Percentiles rank a stretch among this genome's conserved stretches.
Conservation (phyloP, 2,329 filamentous ascomycete species). For the Dendrostoma leiphaemia region DNA sequence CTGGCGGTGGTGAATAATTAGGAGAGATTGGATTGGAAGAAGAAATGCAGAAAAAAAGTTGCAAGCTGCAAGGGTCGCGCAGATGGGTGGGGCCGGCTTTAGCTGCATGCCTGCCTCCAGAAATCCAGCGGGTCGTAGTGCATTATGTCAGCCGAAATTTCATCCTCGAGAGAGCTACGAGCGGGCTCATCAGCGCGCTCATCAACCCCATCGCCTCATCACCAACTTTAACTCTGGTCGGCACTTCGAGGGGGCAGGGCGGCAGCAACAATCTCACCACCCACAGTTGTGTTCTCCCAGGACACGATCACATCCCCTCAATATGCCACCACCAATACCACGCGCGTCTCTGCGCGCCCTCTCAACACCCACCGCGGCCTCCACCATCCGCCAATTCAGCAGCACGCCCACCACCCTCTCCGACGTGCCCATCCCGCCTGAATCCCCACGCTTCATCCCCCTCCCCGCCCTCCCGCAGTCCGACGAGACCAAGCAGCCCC, state of each 20-base stretch:
- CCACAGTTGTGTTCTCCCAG: neutral
- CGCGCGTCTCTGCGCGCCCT: slow-evolving; percentile 24
- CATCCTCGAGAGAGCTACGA: too few relatives aligned
- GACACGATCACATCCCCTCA: neutral
- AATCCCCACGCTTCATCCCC: slow-evolving; percentile 85
- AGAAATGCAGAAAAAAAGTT: slow-evolving; percentile 12
- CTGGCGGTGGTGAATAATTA: slow-evolving; percentile 15
- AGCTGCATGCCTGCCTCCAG: neutral
- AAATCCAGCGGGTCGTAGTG: neutral
- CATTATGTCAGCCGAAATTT: slow-evolving; percentile 2
- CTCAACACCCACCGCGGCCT: slow-evolving; percentile 4
- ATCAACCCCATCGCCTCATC: slow-evolving; percentile 1
- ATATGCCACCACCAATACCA: slow-evolving; percentile 19
- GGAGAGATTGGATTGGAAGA: slow-evolving; percentile 16
- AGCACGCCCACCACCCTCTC: slow-evolving; percentile 29
- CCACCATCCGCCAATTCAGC: slow-evolving; percentile 22
- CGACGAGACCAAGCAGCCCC: slow-evolving; percentile 43
- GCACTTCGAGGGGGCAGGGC: slow-evolving; percentile 6
- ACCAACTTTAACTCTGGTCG: neutral
- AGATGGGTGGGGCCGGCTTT: slow-evolving; percentile 4
- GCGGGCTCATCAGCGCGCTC: too few relatives aligned
- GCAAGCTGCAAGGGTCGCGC: slow-evolving; percentile 12
- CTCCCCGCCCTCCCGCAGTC: slow-evolving; percentile 76
- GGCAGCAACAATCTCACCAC: neutral
- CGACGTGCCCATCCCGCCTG: slow-evolving; percentile 64